Evolutionary conservation across 1,139 yeast species (phyloP).

Genomic region (Geotrichum carabidarum): DNA sequence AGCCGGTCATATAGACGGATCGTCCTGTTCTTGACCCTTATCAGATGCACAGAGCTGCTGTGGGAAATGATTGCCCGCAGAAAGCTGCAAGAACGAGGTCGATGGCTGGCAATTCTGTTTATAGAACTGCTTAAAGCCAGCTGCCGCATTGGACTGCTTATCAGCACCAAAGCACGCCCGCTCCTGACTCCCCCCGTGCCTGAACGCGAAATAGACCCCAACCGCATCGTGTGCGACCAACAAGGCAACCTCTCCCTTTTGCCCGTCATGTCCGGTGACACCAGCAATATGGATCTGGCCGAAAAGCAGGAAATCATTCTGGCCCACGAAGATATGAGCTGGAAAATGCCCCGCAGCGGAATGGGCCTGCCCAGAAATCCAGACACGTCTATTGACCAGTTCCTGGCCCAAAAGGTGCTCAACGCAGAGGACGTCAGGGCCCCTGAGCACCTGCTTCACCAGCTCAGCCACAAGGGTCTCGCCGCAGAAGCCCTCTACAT

Average conservation of each 20-base stretch:
- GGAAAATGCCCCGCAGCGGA: constrained; percentile 37
- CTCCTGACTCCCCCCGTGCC: constrained; percentile 36
- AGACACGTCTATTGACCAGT: constrained; percentile 24
- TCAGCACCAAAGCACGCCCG: constrained; percentile 31
- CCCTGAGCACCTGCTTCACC: constrained; percentile 34
- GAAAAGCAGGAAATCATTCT: constrained; percentile 4
- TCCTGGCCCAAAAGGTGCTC: constrained; percentile 31
- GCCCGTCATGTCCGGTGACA: constrained; percentile 3
- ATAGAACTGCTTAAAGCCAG: constrained; percentile 36
- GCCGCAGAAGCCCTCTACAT: constrained; percentile 37
- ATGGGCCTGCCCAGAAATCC: constrained; percentile 30
- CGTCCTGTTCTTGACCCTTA: constrained; percentile 34
- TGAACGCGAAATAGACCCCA: constrained; percentile 37
- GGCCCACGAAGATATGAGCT: constrained; percentile 14
- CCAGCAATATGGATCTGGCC: background rate
- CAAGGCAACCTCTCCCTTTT: constrained; percentile 10
- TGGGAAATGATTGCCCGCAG: constrained; percentile 34
- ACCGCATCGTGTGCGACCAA: constrained; percentile 14
- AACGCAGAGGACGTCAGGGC: constrained; percentile 37
- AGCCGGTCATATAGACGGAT: constrained; percentile 31
- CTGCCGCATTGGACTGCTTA: constrained; percentile 34
- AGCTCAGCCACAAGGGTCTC: constrained; percentile 28
- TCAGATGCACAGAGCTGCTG: constrained; percentile 38
- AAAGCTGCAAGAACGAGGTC: constrained; percentile 27
- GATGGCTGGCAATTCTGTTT: constrained; percentile 35